Evolutionary conservation across 2,329 filamentous ascomycete species (phyloP), one percentile per base, ranked within the genome.

Genomic region (Zelopaecilomyces penicillatus): DNA sequence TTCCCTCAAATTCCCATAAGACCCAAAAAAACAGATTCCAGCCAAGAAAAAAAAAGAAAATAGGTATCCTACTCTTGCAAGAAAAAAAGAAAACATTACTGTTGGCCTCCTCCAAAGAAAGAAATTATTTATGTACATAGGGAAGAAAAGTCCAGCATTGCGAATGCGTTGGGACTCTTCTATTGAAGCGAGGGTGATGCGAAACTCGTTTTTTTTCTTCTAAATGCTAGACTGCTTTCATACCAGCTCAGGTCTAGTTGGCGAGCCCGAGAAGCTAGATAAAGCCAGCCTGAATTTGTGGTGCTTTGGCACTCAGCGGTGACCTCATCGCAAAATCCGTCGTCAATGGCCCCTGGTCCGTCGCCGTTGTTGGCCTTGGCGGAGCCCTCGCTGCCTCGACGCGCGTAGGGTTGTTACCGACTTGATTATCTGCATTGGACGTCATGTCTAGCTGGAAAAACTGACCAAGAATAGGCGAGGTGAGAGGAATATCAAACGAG

Each of bases 371-470:
- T 3, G 61, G 61, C 10, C 60, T 50, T 26, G 63, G 62, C 5
- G 63, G 62, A 5, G 59, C 63, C 41, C 50, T 62, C 41, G 52
- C 57, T 3, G 57, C 60, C 44, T 65, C 62, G 2, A 62, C 49
- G 6, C 60, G 54, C 28, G 43, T 57, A 8, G 47, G 44, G 30
- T 45, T 53, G 19, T 19, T 19, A 19, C 19, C 11, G 8, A 5
- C 27, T 8, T 7, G 8, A 38, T 28, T 19, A 33, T 8, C 2
- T 9, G 8, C 36, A 36, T 7, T 33, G 43, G 19, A 31, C 37
- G 38, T 35, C 41, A 30, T 41, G 38, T 8, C 39, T 46, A 2
- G 37, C 19, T 4, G 49, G 41, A 12, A 51, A 45, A 62, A 62
- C 32, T 59, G 57, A 1, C 37, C 54, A 42, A 54, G 51, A n/a